Base-by-base conservation (phyloP, 1,284 basidiomycete genomes). In the Heimioporus retisporus region DNA sequence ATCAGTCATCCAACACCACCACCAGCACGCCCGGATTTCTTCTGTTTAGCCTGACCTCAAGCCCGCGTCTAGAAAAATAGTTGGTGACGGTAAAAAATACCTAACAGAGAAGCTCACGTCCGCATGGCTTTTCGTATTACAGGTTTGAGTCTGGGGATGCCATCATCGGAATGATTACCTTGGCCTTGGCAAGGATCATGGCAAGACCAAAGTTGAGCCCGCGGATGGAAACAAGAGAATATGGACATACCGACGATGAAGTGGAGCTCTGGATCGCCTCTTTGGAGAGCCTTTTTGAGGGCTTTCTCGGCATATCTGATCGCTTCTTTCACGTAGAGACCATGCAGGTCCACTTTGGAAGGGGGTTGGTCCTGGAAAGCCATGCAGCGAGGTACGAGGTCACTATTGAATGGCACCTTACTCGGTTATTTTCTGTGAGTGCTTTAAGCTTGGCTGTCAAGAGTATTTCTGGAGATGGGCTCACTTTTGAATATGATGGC, bases 401-500 rank as follows among this genome's bases (percentile, higher is more conserved):
- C 18, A 11, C 19, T 48, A 48, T 7, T 3, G 46, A n/a, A 18
- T 21, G 46, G 11, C 28, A 44, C 48, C 67, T 61, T 69, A 78
- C 74, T 44, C 23, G 55, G 42, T 76, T 78, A 31, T 77, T 77
- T 51, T 73, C 75, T 77, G 64, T 43, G 54, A n/a, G 21, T 13
- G 4, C 7, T 13, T 4, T 44, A 18, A 48, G 46, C 16, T 62
- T 10, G 61, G 28, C 35, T 43, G 14, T n/a, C 55, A 40, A 25
- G 23, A 25, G n/a, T 15, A 60, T 13, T 35, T 48, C 44, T 18
- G 46, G 46, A 23, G 14, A 15, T 4, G 50, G 1, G 35, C 72
- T 65, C 70, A 95, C 94, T 90, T 60, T 82, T 79, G 76, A 91
- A 99, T 70, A 98, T 97, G 93, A 93, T 96, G 64, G 93, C 88